phyloP scores from a whole-genome alignment of 2,329 filamentous ascomycete genomes.

The Leptodontidium sp. region DNA sequence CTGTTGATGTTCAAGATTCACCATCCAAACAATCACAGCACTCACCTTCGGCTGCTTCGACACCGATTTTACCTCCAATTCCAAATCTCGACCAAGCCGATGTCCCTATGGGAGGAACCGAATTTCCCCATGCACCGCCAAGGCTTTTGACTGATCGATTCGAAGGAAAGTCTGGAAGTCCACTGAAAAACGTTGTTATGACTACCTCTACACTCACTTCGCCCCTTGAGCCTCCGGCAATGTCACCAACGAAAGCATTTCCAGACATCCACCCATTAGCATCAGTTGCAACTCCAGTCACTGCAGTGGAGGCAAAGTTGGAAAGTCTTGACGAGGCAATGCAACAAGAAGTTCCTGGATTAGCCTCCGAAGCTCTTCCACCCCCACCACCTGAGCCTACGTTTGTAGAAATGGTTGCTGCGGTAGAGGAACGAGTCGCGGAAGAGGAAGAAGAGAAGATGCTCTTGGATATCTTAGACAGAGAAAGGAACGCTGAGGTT shows the following conservation, averaged over 20 bases:
- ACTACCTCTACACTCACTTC: conserved; percentile 43
- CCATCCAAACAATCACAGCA: conserved; percentile 44
- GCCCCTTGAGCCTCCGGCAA: conserved; percentile 35
- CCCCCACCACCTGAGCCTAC: conserved; percentile 36
- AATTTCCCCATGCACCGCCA: conserved; percentile 21
- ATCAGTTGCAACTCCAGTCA: not conserved
- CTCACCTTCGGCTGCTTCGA: conserved; percentile 31
- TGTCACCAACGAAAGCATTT: conserved; percentile 14
- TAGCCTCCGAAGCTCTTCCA: conserved; percentile 31
- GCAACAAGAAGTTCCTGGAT: conserved; percentile 30
- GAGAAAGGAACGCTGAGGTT: conserved; percentile 6
- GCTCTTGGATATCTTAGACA: conserved; percentile 40
- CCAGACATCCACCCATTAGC: conserved; percentile 13
- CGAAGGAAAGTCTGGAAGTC: conserved; percentile 42
- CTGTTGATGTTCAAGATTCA: conserved; percentile 42
- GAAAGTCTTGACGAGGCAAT: conserved; percentile 33
- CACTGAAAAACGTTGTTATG: conserved; percentile 43
- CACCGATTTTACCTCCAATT: conserved; percentile 28
- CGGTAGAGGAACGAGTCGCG: conserved; percentile 31
- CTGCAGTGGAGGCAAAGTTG: not conserved
- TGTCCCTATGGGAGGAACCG: conserved; percentile 33
- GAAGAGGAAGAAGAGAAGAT: conserved; percentile 43
- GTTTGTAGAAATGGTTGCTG: conserved; percentile 24
- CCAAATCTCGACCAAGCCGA: conserved; percentile 30
- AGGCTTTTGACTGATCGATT: conserved; percentile 30